Conservation (phyloP, 495 filamentous ascomycete species). For the Penicillium crystallinum region DNA sequence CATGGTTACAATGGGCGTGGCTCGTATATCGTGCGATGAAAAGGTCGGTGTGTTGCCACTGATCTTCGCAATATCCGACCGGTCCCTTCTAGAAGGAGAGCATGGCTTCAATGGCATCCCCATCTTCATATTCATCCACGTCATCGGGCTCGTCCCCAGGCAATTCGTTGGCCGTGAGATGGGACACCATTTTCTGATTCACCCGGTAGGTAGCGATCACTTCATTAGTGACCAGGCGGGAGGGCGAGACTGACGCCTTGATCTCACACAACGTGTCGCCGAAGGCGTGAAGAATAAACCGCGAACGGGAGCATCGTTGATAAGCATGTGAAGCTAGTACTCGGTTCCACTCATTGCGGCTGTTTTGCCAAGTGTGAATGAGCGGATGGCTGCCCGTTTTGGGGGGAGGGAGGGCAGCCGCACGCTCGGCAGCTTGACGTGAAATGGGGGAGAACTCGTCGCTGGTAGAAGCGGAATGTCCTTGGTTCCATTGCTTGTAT, state of each 20-base stretch:
- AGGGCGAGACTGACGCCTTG: constrained; percentile 44
- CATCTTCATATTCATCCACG: constrained; percentile 30
- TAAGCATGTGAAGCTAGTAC: constrained; percentile 62
- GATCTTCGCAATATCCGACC: constrained; percentile 14
- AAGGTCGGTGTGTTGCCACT: neutral
- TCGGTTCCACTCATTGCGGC: constrained; percentile 33
- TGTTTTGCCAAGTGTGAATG: constrained; percentile 40
- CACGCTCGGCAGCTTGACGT: constrained; percentile 19
- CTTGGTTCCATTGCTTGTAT: constrained; percentile 16
- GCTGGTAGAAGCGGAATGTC: neutral
- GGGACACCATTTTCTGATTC: constrained; percentile 30
- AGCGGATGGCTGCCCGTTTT: constrained; percentile 35
- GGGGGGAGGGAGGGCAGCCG: constrained; percentile 19
- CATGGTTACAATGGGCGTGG: neutral
- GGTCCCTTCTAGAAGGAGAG: constrained; percentile 3
- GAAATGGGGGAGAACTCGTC: constrained; percentile 21
- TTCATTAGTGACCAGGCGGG: constrained; percentile 25
- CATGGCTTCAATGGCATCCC: constrained; percentile 32
- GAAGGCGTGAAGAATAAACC: constrained; percentile 59
- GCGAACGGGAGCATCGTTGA: constrained; percentile 31
- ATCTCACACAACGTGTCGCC: constrained; percentile 58
- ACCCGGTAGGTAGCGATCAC: constrained; percentile 29
- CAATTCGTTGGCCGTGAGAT: constrained; percentile 18
- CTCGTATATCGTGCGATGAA: neutral
- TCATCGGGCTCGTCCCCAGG: constrained; percentile 13